phyloP scores from a whole-genome alignment of 1,284 basidiomycete species.

The Apiotrichum domesticum region DNA sequence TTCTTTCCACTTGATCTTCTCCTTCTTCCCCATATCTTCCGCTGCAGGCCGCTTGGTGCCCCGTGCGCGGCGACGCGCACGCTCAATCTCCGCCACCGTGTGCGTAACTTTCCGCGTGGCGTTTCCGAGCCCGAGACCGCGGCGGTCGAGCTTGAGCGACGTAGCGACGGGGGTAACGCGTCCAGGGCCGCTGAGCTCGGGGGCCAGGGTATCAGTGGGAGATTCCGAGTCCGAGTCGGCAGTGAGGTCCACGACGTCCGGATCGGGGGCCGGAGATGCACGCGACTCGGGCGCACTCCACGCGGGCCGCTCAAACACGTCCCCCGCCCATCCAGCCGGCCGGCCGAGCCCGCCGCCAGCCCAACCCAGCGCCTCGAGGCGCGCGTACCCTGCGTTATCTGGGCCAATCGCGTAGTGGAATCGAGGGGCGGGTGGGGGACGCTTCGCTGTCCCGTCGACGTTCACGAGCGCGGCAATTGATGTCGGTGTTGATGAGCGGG shows the following conservation, averaged over 20 bases:
- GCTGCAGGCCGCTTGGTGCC: slow-evolving; percentile 5
- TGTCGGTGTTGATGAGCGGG: background rate
- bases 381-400: slow-evolving; percentile 38
- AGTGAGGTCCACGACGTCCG: slow-evolving; percentile 16
- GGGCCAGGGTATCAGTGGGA: no score
- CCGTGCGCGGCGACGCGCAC: slow-evolving; percentile 25
- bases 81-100: slow-evolving; percentile 30
- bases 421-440: slow-evolving; percentile 6
- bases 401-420: slow-evolving; percentile 36
- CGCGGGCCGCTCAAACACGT: background rate
- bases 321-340: slow-evolving; percentile 21
- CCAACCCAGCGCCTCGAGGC: slow-evolving; percentile 38
- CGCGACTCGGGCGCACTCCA: background rate
- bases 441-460: slow-evolving; percentile 7
- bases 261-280: background rate
- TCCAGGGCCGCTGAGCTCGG: slow-evolving; percentile 21
- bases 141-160: slow-evolving; percentile 38
- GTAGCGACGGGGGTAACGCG: slow-evolving; percentile 39
- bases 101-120: slow-evolving; percentile 33
- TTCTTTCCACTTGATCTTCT: slow-evolving; percentile 39
- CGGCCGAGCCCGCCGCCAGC: slow-evolving; percentile 38
- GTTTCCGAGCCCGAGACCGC: slow-evolving; percentile 27
- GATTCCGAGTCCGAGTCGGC: background rate
- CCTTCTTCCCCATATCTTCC: slow-evolving; percentile 22
- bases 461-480: no score